Percentiles rank a stretch among this genome's conserved stretches.
Conservation (phyloP, 106 monocot species). For the Vanilla planifolia region DNA sequence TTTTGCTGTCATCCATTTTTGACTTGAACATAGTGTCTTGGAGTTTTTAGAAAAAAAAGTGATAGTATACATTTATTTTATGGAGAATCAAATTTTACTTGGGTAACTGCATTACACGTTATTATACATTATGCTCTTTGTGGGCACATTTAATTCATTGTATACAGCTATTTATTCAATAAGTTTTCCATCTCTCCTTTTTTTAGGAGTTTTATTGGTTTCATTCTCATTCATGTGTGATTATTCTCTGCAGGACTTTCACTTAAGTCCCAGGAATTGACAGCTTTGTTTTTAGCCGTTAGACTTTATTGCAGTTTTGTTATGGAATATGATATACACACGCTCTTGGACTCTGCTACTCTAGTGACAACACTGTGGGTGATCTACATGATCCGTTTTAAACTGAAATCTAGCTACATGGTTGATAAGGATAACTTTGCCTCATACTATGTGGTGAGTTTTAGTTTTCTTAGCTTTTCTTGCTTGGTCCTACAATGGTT, state of each 20-base stretch:
- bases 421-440: conserved; percentile 76
- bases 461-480: neutral
- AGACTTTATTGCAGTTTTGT: conserved; percentile 92
- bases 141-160: neutral
- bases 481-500: too few relatives aligned
- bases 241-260: conserved; percentile 63
- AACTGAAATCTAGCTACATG: conserved; percentile 82
- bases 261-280: conserved; percentile 79
- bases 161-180: neutral
- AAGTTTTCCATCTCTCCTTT: neutral
- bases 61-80: too few relatives aligned
- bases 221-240: neutral
- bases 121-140: too few relatives aligned
- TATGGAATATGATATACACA: conserved; percentile 97
- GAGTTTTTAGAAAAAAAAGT: too few relatives aligned
- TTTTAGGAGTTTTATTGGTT: neutral
- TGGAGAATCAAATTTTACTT: too few relatives aligned
- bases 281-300: conserved; percentile 79
- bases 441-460: conserved; percentile 68
- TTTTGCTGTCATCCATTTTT: too few relatives aligned
- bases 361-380: conserved; percentile 82
- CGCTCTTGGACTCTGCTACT: conserved; percentile 73
- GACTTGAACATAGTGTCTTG: too few relatives aligned
- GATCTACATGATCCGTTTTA: conserved; percentile 90
- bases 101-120: too few relatives aligned